These are phyloP conservation scores for Ceratobasidium sp. DNA, from an alignment of 1,284 basidiomycete genomes.

Conservation along the genomic window DNA sequence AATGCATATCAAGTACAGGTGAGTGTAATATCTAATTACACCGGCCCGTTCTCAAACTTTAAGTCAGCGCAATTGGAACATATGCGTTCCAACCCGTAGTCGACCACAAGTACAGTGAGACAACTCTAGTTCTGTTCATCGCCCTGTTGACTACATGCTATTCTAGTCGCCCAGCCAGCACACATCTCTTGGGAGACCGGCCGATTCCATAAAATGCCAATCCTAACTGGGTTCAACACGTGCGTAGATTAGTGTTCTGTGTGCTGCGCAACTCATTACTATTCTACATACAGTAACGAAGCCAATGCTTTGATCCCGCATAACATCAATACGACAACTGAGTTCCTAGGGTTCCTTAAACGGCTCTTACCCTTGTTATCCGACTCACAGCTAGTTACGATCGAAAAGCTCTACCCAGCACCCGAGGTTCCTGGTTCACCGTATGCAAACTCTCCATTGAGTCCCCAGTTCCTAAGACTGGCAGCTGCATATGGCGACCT, in stretches of 20 bases:
- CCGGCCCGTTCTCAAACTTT: not conserved
- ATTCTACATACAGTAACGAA: conserved; percentile 4
- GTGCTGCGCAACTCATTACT: not conserved
- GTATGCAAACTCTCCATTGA: conserved; percentile 20
- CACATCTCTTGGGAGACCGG: conserved; percentile 25
- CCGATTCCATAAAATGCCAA: conserved; percentile 15
- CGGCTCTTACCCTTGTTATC: conserved; percentile 2
- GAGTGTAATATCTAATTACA: not conserved
- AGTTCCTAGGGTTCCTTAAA: conserved; percentile 23
- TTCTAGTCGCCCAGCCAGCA: not conserved
- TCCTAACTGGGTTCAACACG: conserved; percentile 30
- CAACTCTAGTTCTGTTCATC: no score
- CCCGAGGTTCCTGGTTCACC: conserved; percentile 12
- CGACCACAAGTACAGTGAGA: conserved; percentile 27
- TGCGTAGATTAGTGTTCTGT: not conserved
- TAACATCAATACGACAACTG: conserved; percentile 18
- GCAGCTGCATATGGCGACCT: conserved; percentile 22
- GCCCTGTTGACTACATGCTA: not conserved
- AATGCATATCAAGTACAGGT: conserved; percentile 12
- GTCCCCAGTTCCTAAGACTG: conserved; percentile 12
- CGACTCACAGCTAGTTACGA: conserved; percentile 6
- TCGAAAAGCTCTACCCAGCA: conserved; percentile 8
- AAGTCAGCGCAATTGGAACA: not conserved
- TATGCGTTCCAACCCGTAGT: conserved; percentile 30
- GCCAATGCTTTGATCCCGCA: conserved; percentile 1